These are phyloP conservation scores for Puccinia novopanici DNA, from an alignment of 1,284 basidiomycete genomes.

Conservation along the genomic window DNA sequence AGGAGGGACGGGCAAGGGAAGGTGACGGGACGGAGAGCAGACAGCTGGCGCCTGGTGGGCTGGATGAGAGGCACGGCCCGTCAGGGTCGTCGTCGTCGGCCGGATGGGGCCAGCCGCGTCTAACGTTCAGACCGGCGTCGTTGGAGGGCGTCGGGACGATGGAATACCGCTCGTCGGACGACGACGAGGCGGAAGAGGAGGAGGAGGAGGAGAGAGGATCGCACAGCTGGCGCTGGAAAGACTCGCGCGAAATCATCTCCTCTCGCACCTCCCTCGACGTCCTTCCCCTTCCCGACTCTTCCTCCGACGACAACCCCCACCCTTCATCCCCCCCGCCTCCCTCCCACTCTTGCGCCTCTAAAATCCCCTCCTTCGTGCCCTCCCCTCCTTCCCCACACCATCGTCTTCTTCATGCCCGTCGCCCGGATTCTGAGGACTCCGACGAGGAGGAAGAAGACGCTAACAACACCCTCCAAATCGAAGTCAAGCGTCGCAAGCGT, in stretches of 20 bases:
- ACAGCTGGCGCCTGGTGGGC: background rate
- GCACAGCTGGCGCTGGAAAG: background rate
- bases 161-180: constrained; percentile 28
- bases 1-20: background rate
- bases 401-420: background rate
- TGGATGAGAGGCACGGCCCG: too few relatives aligned
- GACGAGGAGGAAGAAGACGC: constrained; percentile 17
- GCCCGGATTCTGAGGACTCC: background rate
- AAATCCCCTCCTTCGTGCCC: background rate
- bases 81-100: background rate
- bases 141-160: background rate
- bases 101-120: constrained; percentile 12
- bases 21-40: background rate
- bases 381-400: background rate
- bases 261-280: background rate
- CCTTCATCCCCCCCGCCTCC: background rate
- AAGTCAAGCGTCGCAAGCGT: constrained; percentile 24
- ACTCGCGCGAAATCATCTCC: background rate
- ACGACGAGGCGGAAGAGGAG: constrained; percentile 29
- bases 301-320: background rate
- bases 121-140: constrained; percentile 38
- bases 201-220: background rate
- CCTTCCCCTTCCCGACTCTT: background rate
- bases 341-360: background rate
- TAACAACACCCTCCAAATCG: constrained; percentile 19